Base-by-base conservation (phyloP, 2,329 filamentous ascomycete genomes). In the Clarireedia hainanense region DNA sequence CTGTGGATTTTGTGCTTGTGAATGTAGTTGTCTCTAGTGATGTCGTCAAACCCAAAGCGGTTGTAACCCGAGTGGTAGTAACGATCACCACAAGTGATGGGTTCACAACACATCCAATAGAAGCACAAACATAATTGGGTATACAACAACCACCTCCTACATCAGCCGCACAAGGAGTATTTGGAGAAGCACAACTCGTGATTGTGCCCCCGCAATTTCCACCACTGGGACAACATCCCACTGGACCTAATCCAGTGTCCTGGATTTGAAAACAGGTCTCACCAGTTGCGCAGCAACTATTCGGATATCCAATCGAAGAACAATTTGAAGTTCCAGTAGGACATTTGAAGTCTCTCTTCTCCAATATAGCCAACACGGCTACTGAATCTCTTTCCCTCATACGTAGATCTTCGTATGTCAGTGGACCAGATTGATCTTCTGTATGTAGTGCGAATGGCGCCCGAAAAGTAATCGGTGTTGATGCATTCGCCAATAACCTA, bases 81-180 rank as follows among this genome's bases (percentile, higher is more conserved):
- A 58, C 56, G 9, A 62, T 62, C 4, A 61, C 55, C 5, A 63
- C 47, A 15, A 60, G 17, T 39, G 64, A 52, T 17, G 62, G 40
- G 60, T 61, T 57, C 55, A 48, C 12, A 78, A 67, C 59, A 84
- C 88, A 92, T 24, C 88, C 88, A 56, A 84, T 73, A 17, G 84
- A 84, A 56, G 81, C 75, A 64, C 88, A 92, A 1, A 80, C 75
- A 65, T 82, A 91, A 4, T 86, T 86, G 0, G 83, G 75, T 10
- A 91, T 82, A 67, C 88, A 92, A 66, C 88, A 92, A 2, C 88
- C 88, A 14, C 87, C 88, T 3, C 87, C 88, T 0, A 84, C 68
- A 36, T 78, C 77, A 6, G 80, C 75, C 0, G 83, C 75, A 67
- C 88, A 92, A 49, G 80, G 80, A 10, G 80, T 79, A 58, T 86